Evolutionary conservation across 495 filamentous ascomycete species (phyloP).

Genomic region (Daldinia caldariorum): DNA sequence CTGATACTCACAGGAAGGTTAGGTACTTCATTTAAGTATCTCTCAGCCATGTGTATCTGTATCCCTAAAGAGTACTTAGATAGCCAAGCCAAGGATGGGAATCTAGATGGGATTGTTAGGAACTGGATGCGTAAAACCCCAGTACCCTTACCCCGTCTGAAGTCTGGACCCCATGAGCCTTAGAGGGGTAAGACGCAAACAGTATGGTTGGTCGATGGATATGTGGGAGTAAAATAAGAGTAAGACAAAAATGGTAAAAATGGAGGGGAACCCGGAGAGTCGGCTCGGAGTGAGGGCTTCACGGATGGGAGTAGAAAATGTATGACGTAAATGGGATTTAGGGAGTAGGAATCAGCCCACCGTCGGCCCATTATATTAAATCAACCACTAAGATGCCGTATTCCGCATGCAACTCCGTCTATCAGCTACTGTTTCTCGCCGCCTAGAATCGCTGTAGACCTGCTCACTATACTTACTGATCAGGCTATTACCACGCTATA

Average conservation of each 20-base stretch:
- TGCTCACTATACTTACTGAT: constrained; percentile 19
- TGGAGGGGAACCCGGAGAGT: background rate
- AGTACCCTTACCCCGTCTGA: background rate
- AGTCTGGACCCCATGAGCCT: background rate
- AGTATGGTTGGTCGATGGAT: background rate
- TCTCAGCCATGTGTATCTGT: constrained; percentile 26
- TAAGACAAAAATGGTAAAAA: background rate
- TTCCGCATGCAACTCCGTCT: constrained; percentile 22
- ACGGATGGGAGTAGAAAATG: constrained; percentile 1
- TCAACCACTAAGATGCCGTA: constrained; percentile 23
- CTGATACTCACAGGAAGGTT: constrained; percentile 31
- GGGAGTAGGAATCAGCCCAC: constrained; percentile 33
- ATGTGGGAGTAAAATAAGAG: background rate
- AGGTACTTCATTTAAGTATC: background rate
- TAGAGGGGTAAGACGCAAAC: background rate
- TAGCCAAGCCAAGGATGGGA: constrained; percentile 12
- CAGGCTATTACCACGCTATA: constrained; percentile 47
- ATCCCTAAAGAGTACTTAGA: background rate
- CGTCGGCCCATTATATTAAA: constrained; percentile 24
- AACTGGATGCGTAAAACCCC: constrained; percentile 9
- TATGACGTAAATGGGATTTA: constrained; percentile 25
- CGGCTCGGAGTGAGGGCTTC: background rate
- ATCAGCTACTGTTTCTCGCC: constrained; percentile 9
- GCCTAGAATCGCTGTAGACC: constrained; percentile 14
- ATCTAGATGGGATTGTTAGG: constrained; percentile 38